Percentiles rank a stretch among this genome's conserved stretches.
Evolutionary conservation across 805 yeast species (phyloP).

Genomic region (Isabelozyma gotoi): DNA sequence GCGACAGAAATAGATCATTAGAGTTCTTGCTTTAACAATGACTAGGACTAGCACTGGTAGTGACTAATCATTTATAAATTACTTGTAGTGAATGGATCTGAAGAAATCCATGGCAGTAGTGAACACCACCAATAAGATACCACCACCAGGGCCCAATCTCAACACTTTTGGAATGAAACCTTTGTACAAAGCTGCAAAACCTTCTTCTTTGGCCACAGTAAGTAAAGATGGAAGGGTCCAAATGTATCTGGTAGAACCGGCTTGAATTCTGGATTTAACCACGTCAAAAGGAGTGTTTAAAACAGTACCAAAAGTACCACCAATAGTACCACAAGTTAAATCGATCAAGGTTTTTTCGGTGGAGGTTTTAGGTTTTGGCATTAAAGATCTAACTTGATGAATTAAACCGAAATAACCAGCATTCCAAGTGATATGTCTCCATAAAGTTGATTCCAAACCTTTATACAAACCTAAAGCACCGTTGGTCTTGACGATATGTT

Average conservation of each 20-base stretch:
- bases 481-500: constrained; percentile 66
- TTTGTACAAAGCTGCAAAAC: constrained; percentile 85
- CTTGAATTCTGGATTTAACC: constrained; percentile 95
- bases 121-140: constrained; percentile 95
- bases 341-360: constrained; percentile 82
- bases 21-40: too few relatives aligned
- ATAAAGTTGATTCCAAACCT: constrained; percentile 94
- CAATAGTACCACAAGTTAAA: constrained; percentile 88
- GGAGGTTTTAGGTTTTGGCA: constrained; percentile 74
- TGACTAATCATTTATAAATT: constrained; percentile 1
- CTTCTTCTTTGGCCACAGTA: constrained; percentile 85
- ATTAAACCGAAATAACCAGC: constrained; percentile 97
- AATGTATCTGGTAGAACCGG: constrained; percentile 81
- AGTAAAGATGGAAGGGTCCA: constrained; percentile 86
- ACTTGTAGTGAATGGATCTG: constrained; percentile 47
- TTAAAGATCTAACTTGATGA: constrained; percentile 73
- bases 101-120: constrained; percentile 93
- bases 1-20: too few relatives aligned
- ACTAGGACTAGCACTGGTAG: not conserved
- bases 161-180: constrained; percentile 97
- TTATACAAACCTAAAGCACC: constrained; percentile 86
- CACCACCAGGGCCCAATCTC: constrained; percentile 99
- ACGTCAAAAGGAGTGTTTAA: constrained; percentile 97
- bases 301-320: constrained; percentile 96
- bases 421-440: constrained; percentile 97